Evolutionary conservation across 2,329 filamentous ascomycete species (phyloP).

Genomic region (Setomelanomma holmii): DNA sequence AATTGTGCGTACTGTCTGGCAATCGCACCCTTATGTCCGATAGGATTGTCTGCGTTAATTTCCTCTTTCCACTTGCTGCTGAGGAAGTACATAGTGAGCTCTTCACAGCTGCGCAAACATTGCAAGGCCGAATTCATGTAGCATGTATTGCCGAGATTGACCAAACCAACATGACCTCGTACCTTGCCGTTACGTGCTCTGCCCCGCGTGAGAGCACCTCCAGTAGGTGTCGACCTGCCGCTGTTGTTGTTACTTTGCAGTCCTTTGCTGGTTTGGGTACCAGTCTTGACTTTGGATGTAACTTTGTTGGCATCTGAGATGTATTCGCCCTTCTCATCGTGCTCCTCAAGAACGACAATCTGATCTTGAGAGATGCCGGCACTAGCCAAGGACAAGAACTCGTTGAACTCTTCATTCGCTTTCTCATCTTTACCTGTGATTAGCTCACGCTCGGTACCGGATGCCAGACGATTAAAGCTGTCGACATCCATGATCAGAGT

Average conservation of each 20-base stretch:
- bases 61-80: constrained; percentile 72
- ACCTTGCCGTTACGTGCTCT: constrained; percentile 72
- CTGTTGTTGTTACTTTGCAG: constrained; percentile 54
- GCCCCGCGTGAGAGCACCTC: constrained; percentile 72
- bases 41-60: constrained; percentile 82
- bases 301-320: constrained; percentile 57
- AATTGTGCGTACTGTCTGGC: constrained; percentile 83
- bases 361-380: constrained; percentile 75
- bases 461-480: constrained; percentile 68
- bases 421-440: constrained; percentile 73
- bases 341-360: constrained; percentile 84
- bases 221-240: constrained; percentile 74
- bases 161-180: constrained; percentile 80
- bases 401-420: constrained; percentile 78
- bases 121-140: constrained; percentile 99
- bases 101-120: constrained; percentile 91
- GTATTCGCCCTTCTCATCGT: constrained; percentile 61
- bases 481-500: constrained; percentile 67
- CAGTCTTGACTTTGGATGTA: constrained; percentile 52
- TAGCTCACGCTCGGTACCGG: constrained; percentile 70
- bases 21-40: constrained; percentile 85
- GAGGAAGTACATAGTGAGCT: constrained; percentile 91
- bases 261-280: constrained; percentile 42
- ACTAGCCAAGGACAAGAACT: constrained; percentile 68
- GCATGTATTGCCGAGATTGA: constrained; percentile 94